Evolutionary conservation across 2,329 filamentous ascomycete genomes (phyloP).

Genomic region (Trichophyton simii): DNA sequence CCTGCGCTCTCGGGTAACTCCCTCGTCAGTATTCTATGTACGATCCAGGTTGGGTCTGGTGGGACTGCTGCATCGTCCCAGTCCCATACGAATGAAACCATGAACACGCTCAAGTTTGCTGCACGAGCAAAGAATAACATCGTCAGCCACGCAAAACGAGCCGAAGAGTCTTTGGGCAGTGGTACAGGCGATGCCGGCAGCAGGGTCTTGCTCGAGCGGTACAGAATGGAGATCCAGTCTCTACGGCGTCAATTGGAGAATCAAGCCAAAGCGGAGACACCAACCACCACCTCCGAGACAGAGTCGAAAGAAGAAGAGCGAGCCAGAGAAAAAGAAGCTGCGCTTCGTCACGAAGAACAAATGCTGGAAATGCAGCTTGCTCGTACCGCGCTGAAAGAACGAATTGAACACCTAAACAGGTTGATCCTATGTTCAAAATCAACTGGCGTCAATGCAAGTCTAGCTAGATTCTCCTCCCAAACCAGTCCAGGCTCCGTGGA

Average conservation of each 20-base stretch:
- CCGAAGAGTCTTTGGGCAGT: conserved; percentile 71
- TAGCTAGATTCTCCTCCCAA: conserved; percentile 51
- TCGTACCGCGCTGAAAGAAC: conserved; percentile 86
- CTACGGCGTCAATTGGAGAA: conserved; percentile 67
- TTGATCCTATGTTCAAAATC: conserved; percentile 94
- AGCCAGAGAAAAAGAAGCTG: conserved; percentile 64
- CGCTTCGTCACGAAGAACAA: conserved; percentile 85
- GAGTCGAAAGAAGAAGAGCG: conserved; percentile 39
- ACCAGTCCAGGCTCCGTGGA: conserved; percentile 31
- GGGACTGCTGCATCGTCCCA: conserved; percentile 58
- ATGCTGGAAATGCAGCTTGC: conserved; percentile 98
- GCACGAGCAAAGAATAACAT: conserved; percentile 96
- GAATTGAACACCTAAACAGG: conserved; percentile 91
- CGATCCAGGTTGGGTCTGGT: conserved; percentile 74
- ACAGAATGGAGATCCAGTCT: conserved; percentile 82
- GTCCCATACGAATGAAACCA: conserved; percentile 71
- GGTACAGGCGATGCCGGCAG: conserved; percentile 72
- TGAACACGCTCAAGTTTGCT: conserved; percentile 95
- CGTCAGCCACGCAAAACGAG: conserved; percentile 88
- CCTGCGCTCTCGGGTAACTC: conserved; percentile 86
- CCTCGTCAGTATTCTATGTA: conserved; percentile 92
- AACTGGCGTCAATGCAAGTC: conserved; percentile 72
- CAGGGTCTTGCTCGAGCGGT: conserved; percentile 77
- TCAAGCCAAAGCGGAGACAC: conserved; percentile 50
- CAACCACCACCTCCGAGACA: conserved; percentile 40